phyloP scores from a whole-genome alignment of 1,284 basidiomycete species.

The Mycena citricolor region DNA sequence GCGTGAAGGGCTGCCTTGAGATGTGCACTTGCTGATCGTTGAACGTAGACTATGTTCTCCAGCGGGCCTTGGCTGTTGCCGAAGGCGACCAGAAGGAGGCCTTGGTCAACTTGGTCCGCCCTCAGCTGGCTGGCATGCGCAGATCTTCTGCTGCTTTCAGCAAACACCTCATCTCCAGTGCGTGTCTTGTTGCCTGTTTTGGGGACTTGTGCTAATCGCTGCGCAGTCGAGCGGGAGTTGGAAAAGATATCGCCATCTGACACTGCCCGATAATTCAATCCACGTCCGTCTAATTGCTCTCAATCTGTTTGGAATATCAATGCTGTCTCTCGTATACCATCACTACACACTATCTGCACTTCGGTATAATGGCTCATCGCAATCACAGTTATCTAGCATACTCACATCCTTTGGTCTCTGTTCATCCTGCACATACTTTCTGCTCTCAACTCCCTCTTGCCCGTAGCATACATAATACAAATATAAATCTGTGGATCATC shows the following conservation, averaged over 20 bases:
- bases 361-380: no score
- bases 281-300: no score
- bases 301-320: no score
- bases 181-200: constrained; percentile 30
- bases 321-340: no score
- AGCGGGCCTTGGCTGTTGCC: constrained; percentile 70
- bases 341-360: no score
- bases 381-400: no score
- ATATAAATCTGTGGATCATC: no score
- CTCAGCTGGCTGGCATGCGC: constrained; percentile 70
- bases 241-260: constrained; percentile 39
- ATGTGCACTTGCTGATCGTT: constrained; percentile 9
- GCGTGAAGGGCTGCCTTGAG: constrained; percentile 36
- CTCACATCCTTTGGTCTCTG: no score
- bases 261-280: constrained; percentile 13
- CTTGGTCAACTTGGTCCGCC: constrained; percentile 61
- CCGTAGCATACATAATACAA: no score
- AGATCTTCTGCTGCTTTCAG: constrained; percentile 70
- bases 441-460: no score
- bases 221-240: constrained; percentile 66
- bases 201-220: constrained; percentile 5
- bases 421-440: no score
- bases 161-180: constrained; percentile 80
- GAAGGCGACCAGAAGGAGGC: constrained; percentile 71
- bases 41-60: constrained; percentile 74